Conservation (phyloP, 495 filamentous ascomycete species). For the Penicillium cataractarum region DNA sequence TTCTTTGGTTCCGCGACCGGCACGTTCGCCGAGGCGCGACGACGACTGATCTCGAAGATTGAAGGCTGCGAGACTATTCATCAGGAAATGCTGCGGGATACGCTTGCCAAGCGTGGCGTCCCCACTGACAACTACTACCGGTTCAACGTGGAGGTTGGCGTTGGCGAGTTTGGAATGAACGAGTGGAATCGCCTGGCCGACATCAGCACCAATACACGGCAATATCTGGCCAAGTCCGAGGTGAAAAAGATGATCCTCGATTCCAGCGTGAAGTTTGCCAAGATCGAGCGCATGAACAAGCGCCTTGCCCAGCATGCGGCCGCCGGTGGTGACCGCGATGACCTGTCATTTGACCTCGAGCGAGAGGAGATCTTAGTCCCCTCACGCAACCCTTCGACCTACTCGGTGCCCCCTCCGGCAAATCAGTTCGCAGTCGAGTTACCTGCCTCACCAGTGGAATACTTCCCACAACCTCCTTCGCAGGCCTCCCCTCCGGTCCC, state of each 20-base stretch:
- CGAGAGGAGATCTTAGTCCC: conserved; percentile 28
- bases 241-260: conserved; percentile 75
- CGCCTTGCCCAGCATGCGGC: conserved; percentile 46
- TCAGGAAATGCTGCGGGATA: conserved; percentile 75
- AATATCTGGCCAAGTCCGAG: conserved; percentile 74
- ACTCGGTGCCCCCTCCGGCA: conserved; percentile 43
- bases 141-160: conserved; percentile 95
- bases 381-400: conserved; percentile 23
- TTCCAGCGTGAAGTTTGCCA: conserved; percentile 80
- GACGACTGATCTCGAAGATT: conserved; percentile 83
- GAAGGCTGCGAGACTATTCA: conserved; percentile 95
- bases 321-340: conserved; percentile 36
- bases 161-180: conserved; percentile 98
- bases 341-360: conserved; percentile 32
- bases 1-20: conserved; percentile 74
- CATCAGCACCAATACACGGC: conserved; percentile 86
- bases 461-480: conserved; percentile 35
- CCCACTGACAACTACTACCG: conserved; percentile 92
- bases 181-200: conserved; percentile 93
- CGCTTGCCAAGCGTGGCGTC: conserved; percentile 75
- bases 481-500: conserved; percentile 32
- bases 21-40: conserved; percentile 86
- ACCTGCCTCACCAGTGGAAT: conserved; percentile 57
- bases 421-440: conserved; percentile 63
- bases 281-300: conserved; percentile 72